Evolutionary conservation across 805 yeast genomes (phyloP), one percentile per base, ranked within the genome.

Genomic region (Pichia thaimueangensis): DNA sequence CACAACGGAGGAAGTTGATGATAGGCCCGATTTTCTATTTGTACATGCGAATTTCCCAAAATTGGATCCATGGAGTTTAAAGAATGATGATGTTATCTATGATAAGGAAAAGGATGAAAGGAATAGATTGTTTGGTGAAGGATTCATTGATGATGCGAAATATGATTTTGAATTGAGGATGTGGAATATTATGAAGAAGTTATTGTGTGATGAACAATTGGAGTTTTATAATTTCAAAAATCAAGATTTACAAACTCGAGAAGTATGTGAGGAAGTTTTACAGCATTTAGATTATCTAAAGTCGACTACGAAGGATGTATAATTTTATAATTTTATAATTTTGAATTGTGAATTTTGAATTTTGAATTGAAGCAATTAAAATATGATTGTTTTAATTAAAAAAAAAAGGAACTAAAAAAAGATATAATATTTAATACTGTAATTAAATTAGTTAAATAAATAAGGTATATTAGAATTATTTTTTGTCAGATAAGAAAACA

Each of bases 401-500:
- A 31, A n/a, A 31, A 19, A 31, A 31, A 31, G n/a, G n/a, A n/a
- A n/a, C n/a, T n/a, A n/a, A n/a, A n/a, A n/a, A n/a, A n/a, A n/a
- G n/a, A n/a, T n/a, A n/a, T n/a, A n/a, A n/a, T 28, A 31, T 19
- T 7, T 31, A 17, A 11, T 19, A 11, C 11, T 31, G 7, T 19
- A 31, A 31, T 31, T 31, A 34, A 23, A 15, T 23, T 24, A 73
- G 73, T 41, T 11, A 22, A n/a, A n/a, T n/a, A n/a, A n/a, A n/a
- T n/a, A n/a, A n/a, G n/a, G n/a, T n/a, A n/a, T n/a, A n/a, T n/a
- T n/a, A n/a, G n/a, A 35, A 16, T 35, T 44, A 48, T 22, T 35
- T 16, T 41, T 86, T 88, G 70, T 77, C 80, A 54, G 95, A 80
- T 59, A 89, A 81, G 71, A 89, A 94, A 62, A 75, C 80, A 58